These are phyloP conservation scores for Brettanomyces naardenensis DNA, from an alignment of 805 yeast genomes.

Conservation along the genomic window DNA sequence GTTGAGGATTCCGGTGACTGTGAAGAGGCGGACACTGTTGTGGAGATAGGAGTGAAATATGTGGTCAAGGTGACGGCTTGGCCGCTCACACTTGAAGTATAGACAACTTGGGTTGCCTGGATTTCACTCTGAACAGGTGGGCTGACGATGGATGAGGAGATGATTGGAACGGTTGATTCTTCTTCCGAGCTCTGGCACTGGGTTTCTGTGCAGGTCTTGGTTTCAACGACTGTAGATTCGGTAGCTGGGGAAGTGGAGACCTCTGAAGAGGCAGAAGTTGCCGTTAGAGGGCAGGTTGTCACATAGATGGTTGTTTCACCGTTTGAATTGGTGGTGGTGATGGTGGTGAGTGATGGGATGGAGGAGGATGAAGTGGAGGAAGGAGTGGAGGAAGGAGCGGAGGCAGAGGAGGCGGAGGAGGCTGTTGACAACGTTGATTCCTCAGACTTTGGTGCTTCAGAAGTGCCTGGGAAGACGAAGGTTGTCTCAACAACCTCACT, in stretches of 20 bases:
- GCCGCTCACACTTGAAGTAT: conserved; percentile 20
- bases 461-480: no score
- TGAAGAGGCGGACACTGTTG: conserved; percentile 4
- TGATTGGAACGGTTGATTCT: conserved; percentile 14
- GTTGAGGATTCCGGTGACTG: neutral
- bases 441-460: no score
- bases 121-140: conserved; percentile 12
- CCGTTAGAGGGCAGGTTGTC: conserved; percentile 3
- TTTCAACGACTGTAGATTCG: neutral
- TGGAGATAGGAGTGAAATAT: conserved; percentile 9
- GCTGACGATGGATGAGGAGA: conserved; percentile 13
- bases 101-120: conserved; percentile 11
- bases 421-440: no score
- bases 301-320: neutral
- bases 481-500: neutral
- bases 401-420: no score
- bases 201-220: neutral
- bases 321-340: neutral
- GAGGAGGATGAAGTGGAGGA: neutral
- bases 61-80: conserved; percentile 21
- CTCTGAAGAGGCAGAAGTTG: neutral
- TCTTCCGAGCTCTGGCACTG: no score
- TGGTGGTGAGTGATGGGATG: neutral
- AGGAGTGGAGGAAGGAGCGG: no score
- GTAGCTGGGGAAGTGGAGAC: neutral